phyloP scores from a whole-genome alignment of 768 basidiomycete genomes.

The Boletus reticuloceps region DNA sequence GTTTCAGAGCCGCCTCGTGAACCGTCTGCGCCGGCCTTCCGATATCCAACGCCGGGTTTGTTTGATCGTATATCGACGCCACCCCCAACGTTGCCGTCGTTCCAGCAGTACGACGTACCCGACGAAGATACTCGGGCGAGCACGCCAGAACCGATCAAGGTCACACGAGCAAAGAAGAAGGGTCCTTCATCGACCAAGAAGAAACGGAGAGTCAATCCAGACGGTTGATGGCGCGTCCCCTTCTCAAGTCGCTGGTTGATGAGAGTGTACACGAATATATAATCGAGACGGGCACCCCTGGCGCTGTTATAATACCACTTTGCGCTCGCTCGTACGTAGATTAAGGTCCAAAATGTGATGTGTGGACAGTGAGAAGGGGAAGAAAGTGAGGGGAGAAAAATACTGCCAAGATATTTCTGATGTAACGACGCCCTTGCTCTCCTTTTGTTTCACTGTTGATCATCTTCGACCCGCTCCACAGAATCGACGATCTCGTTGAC shows the following conservation, averaged over 20 bases:
- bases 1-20: slow-evolving; percentile 16
- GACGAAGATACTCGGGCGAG: slow-evolving; percentile 48
- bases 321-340: slow-evolving; percentile 16
- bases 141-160: slow-evolving; percentile 70
- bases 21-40: slow-evolving; percentile 28
- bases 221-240: slow-evolving; percentile 1
- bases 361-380: no score
- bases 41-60: slow-evolving; percentile 19
- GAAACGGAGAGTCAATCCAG: slow-evolving; percentile 51
- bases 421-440: neutral
- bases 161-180: slow-evolving; percentile 70
- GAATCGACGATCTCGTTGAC: slow-evolving; percentile 94
- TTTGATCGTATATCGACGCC: slow-evolving; percentile 36
- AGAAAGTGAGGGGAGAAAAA: no score
- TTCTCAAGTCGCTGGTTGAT: no score
- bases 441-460: slow-evolving; percentile 33
- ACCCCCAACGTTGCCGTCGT: slow-evolving; percentile 36
- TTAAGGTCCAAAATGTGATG: slow-evolving; percentile 7
- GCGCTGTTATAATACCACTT: slow-evolving; percentile 15
- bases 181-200: slow-evolving; percentile 51
- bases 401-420: no score
- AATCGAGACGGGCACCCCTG: slow-evolving; percentile 17
- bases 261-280: slow-evolving; percentile 3
- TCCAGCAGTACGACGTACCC: slow-evolving; percentile 54
- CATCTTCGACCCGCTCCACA: slow-evolving; percentile 85